Base-by-base conservation (phyloP, 1,284 basidiomycete species). In the Trametes pubescens region DNA sequence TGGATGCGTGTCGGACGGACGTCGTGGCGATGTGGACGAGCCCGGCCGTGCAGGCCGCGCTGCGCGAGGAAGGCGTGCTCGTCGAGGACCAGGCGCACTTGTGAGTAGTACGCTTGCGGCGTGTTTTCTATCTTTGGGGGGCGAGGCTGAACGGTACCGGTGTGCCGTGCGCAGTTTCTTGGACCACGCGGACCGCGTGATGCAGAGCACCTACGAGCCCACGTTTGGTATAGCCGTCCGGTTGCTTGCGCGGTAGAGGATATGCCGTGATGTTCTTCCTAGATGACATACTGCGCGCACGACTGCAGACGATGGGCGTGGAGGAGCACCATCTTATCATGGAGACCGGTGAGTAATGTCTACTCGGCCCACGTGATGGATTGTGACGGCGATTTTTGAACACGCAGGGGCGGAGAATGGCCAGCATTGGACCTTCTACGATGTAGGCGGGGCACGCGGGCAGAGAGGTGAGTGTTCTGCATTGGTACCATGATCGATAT, bases 211-310 rank as follows among this genome's bases (percentile, higher is more conserved):
- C 61, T 90, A 86, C 67, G 72, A 78, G 35, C 87, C 87, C 10
- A 82, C 79, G 14, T 73, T 83, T 62, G 79, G 86, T 86, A 65
- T 22, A 58, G 29, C 18, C 2, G 10, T 34, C 57, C 34, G 14
- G 38, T 59, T 40, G 6, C 35, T 46, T 51, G 46, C 43, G 29
- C 51, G 34, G 18, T 70, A 48, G 55, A 43, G 34, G 64, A 48
- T 63, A 44, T 51, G 43, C 35, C 55, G 21, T 57, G 22, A 61
- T 58, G 9, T 57, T 32, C 34, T 46, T 35, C 51, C 1, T 65
- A 87, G 87, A 81, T 51, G 88, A 90, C 68, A 83, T 90, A 54
- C 75, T 90, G 22, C 84, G 83, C 44, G 87, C 87, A 16, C 80
- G 87, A 34, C 78, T 89, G 29, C 82, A 82, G 37, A 90, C 88